Percentiles rank a stretch among this genome's conserved stretches.
Evolutionary conservation across 495 filamentous ascomycete genomes (phyloP).

Genomic region (Pseudomonodictys pantanalensis): DNA sequence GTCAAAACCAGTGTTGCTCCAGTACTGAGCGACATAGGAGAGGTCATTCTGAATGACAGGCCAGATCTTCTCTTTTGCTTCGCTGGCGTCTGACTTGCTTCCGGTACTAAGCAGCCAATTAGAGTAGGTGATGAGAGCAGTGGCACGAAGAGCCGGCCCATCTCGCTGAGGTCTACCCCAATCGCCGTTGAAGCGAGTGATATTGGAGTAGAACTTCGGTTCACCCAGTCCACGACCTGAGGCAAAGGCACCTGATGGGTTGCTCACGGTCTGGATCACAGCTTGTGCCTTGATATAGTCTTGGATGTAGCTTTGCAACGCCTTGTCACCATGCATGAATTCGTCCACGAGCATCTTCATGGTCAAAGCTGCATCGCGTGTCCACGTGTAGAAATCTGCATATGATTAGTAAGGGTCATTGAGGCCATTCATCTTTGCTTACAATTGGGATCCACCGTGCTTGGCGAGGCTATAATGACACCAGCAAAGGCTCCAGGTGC

Average conservation of each 20-base stretch:
- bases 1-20: slow-evolving; percentile 67
- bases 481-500: slow-evolving; percentile 20
- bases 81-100: slow-evolving; percentile 42
- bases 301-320: slow-evolving; percentile 53
- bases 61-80: slow-evolving; percentile 49
- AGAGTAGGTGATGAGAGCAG: slow-evolving; percentile 49
- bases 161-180: no score
- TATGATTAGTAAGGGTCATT: not conserved
- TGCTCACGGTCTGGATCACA: slow-evolving; percentile 58
- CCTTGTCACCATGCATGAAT: slow-evolving; percentile 52
- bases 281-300: slow-evolving; percentile 57
- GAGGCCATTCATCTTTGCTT: not conserved
- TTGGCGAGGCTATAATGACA: slow-evolving; percentile 20
- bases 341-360: slow-evolving; percentile 61
- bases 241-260: slow-evolving; percentile 58
- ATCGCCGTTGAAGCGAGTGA: no score
- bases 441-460: slow-evolving; percentile 24
- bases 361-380: slow-evolving; percentile 62
- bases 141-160: no score
- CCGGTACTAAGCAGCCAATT: slow-evolving; percentile 52
- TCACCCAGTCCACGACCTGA: slow-evolving; percentile 51
- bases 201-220: no score
- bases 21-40: slow-evolving; percentile 66
- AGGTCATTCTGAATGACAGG: slow-evolving; percentile 67
- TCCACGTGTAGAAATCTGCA: slow-evolving; percentile 67